Conservation (phyloP, 2,329 filamentous ascomycete species). For the Alternaria solani region DNA sequence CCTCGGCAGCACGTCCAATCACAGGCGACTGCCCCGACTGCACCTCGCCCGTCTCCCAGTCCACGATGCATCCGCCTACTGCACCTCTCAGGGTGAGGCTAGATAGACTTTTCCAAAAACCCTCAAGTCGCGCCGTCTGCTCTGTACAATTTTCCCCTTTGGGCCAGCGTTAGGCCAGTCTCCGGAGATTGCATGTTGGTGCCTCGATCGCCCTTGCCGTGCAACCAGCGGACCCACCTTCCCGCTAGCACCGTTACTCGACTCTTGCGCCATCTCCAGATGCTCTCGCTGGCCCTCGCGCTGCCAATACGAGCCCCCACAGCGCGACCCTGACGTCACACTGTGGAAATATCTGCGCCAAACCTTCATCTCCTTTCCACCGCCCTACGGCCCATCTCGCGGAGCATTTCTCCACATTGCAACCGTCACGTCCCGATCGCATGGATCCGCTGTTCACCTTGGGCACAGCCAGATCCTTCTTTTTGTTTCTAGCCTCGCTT, state of each 20-base stretch:
- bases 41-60: background rate
- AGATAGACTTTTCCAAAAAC: background rate
- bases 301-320: constrained; percentile 5
- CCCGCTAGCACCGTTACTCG: constrained; percentile 18
- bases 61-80: background rate
- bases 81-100: background rate
- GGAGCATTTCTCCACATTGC: constrained; percentile 4
- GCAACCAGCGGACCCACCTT: constrained; percentile 26
- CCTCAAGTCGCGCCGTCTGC: background rate
- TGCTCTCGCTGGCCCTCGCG: constrained; percentile 2
- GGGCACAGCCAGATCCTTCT: background rate
- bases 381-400: constrained; percentile 13
- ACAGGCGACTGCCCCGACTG: background rate
- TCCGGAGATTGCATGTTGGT: constrained; percentile 38
- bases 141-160: constrained; percentile 25
- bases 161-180: constrained; percentile 11
- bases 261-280: constrained; percentile 17
- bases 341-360: background rate
- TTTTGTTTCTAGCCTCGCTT: background rate
- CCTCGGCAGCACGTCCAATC: constrained; percentile 25
- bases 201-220: constrained; percentile 35
- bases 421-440: background rate
- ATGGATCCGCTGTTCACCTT: constrained; percentile 2
- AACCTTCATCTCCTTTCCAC: constrained; percentile 15
- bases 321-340: constrained; percentile 28